A percentile compares a stretch with the other conserved stretches of the same genome.
These are phyloP conservation scores for Berkeleyomyces rouxiae DNA, from an alignment of 2,329 filamentous ascomycete species.

Conservation along the genomic window DNA sequence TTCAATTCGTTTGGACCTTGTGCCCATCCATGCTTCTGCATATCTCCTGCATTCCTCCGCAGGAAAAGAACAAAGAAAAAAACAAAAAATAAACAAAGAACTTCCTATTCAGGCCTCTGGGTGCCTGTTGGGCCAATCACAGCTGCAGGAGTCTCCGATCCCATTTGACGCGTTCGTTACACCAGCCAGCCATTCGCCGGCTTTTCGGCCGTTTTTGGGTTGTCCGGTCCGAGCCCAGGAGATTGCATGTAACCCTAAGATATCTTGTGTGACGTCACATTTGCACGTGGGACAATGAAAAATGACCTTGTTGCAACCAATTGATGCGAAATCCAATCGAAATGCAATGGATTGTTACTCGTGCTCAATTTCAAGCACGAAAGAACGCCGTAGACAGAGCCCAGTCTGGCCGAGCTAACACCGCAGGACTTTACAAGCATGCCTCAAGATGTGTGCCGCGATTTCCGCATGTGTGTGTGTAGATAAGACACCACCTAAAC, in stretches of 20 bases:
- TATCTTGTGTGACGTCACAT: background rate
- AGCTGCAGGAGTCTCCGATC: background rate
- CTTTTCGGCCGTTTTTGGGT: background rate
- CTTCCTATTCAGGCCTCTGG: background rate
- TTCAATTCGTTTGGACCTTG: background rate
- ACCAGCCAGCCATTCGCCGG: background rate
- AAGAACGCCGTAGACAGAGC: no score
- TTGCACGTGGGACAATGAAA: background rate
- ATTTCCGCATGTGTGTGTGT: no score
- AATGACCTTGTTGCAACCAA: no score
- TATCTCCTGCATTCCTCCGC: no score
- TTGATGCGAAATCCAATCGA: no score
- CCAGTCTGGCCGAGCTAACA: no score
- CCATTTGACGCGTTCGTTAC: background rate
- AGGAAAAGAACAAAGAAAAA: background rate
- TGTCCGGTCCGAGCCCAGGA: background rate
- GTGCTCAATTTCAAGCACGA: no score
- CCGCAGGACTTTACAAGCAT: no score
- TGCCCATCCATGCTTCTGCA: no score
- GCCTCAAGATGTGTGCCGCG: no score
- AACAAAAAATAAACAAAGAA: background rate
- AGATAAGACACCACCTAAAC: no score
- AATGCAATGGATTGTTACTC: no score
- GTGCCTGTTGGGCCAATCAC: background rate
- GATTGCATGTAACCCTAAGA: background rate